phyloP scores from a whole-genome alignment of 805 yeast species.

The Wickerhamiella cacticola region DNA sequence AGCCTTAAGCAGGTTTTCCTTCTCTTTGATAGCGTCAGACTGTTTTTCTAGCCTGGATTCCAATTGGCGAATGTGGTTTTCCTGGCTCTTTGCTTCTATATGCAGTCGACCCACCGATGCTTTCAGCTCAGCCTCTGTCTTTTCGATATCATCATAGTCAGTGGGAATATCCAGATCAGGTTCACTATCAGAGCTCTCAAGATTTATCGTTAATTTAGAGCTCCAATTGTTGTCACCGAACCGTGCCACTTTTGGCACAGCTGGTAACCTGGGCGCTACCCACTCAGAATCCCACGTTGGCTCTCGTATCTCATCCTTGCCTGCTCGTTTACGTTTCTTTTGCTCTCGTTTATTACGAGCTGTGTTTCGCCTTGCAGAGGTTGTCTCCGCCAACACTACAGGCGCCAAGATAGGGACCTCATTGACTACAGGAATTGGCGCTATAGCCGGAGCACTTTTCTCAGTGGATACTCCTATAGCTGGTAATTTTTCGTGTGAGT shows the following conservation, averaged over 20 bases:
- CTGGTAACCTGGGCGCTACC: slow-evolving; percentile 4
- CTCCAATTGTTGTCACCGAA: slow-evolving; percentile 10
- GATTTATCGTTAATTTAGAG: not conserved
- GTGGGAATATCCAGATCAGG: not conserved
- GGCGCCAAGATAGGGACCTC: not conserved
- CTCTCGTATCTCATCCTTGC: not conserved
- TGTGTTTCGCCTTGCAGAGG: not conserved
- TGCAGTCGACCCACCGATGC: not conserved
- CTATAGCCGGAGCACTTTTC: not conserved
- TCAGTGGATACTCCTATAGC: not conserved
- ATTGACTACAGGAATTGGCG: not conserved
- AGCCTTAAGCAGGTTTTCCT: not conserved
- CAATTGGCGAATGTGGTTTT: not conserved
- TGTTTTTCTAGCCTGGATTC: not conserved
- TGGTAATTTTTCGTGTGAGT: slow-evolving; percentile 12
- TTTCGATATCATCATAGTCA: not conserved
- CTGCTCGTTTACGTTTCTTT: not conserved
- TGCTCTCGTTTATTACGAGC: not conserved
- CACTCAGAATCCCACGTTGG: slow-evolving; percentile 9
- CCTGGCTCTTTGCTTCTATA: not conserved
- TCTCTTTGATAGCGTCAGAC: not conserved
- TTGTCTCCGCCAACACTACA: not conserved
- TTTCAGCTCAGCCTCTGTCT: not conserved
- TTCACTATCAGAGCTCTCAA: not conserved
- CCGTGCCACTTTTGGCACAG: not conserved